Conservation (phyloP, 495 filamentous ascomycete species). For the Hyaloscypha hepaticicola region DNA sequence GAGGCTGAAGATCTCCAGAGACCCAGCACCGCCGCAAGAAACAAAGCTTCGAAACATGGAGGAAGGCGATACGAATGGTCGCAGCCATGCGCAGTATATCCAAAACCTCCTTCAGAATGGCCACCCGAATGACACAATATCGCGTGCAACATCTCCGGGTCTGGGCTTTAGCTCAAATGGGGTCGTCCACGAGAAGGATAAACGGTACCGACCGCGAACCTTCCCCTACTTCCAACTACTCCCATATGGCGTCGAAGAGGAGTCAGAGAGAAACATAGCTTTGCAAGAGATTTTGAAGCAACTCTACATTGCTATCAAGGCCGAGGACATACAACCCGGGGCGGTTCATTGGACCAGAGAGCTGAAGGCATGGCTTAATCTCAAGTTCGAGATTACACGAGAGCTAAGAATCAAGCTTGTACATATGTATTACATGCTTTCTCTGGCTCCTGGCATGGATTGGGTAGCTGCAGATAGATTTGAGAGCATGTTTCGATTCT, state of each 20-base stretch:
- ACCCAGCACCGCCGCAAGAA: neutral
- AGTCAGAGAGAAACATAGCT: conserved; percentile 66
- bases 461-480: conserved; percentile 81
- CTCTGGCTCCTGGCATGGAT: conserved; percentile 88
- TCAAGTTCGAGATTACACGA: conserved; percentile 94
- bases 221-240: conserved; percentile 89
- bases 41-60: conserved; percentile 23
- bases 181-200: conserved; percentile 32
- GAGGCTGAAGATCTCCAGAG: conserved; percentile 7
- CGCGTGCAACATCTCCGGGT: conserved; percentile 34
- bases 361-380: conserved; percentile 87
- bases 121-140: conserved; percentile 24
- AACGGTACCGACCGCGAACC: conserved; percentile 80
- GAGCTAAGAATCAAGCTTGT: conserved; percentile 80
- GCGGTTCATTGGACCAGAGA: conserved; percentile 97
- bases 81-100: conserved; percentile 26
- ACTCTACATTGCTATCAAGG: conserved; percentile 85
- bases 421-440: conserved; percentile 90
- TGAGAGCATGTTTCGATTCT: conserved; percentile 89
- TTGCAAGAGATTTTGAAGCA: conserved; percentile 85
- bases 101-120: conserved; percentile 27
- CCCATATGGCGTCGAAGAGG: conserved; percentile 81
- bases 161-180: conserved; percentile 26
- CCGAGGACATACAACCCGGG: conserved; percentile 91
- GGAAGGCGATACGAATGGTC: conserved; percentile 28